Conservation (phyloP, 2,329 filamentous ascomycete species). For the Colletotrichum sp. region DNA sequence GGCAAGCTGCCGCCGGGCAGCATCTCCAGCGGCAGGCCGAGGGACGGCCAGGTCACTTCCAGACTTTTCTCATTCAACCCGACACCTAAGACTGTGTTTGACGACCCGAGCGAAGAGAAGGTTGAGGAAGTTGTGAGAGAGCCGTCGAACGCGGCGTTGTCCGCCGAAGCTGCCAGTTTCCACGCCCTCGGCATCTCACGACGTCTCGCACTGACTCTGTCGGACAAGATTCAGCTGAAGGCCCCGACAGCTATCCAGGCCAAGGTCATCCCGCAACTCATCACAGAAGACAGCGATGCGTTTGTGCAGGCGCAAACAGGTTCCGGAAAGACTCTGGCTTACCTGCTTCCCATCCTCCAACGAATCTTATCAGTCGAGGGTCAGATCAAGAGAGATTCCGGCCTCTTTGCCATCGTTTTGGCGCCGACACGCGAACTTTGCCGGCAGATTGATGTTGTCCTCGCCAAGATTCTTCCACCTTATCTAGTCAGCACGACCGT, state of each 20-base stretch:
- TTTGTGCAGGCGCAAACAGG: conserved; percentile 98
- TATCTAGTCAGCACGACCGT: conserved; percentile 94
- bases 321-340: conserved; percentile 97
- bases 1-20: conserved; percentile 41
- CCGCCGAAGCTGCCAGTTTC: conserved; percentile 85
- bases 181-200: conserved; percentile 83
- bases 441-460: conserved; percentile 87
- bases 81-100: conserved; percentile 66
- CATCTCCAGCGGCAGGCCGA: conserved; percentile 29
- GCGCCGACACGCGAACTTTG: conserved; percentile 93
- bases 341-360: conserved; percentile 90
- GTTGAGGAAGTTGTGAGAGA: conserved; percentile 59
- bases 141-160: conserved; percentile 89
- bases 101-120: conserved; percentile 48
- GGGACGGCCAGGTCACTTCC: conserved; percentile 73
- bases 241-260: conserved; percentile 95
- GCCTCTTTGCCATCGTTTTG: conserved; percentile 91
- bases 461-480: conserved; percentile 85
- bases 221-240: conserved; percentile 85
- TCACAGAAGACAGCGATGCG: conserved; percentile 84
- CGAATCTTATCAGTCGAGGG: conserved; percentile 80
- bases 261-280: conserved; percentile 80
- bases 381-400: conserved; percentile 80
- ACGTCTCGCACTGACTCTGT: conserved; percentile 80
- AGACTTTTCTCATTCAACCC: conserved; percentile 94